Percentiles rank a stretch among this genome's conserved stretches.
These are phyloP conservation scores for Fraxinus latifolia DNA, from an alignment of 305 asterid species.

Conservation along the genomic window DNA sequence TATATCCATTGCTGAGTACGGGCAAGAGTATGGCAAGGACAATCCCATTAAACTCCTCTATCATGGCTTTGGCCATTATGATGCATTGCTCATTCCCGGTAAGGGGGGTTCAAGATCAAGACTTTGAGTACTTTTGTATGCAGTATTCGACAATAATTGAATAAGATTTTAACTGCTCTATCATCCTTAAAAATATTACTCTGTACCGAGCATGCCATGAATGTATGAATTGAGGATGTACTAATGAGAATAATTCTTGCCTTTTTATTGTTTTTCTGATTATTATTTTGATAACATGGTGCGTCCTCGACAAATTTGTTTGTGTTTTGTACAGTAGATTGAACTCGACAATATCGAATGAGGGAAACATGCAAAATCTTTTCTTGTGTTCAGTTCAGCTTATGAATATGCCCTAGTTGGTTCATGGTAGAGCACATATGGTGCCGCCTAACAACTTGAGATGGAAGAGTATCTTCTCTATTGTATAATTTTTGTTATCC, in stretches of 20 bases:
- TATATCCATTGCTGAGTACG: constrained; percentile 86
- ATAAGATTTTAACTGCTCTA: background rate
- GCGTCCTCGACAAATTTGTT: background rate
- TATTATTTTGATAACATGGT: background rate
- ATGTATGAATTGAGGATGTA: background rate
- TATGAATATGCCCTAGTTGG: background rate
- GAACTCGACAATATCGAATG: background rate
- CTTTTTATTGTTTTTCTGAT: background rate
- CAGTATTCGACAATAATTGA: background rate
- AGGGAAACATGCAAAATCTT: background rate
- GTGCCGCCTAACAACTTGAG: background rate
- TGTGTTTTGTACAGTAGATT: background rate
- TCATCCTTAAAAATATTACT: background rate
- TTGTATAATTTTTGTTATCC: no score
- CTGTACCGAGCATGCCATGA: background rate
- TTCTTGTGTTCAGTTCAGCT: background rate
- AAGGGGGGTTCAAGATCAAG: constrained; percentile 53
- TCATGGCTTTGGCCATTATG: constrained; percentile 91
- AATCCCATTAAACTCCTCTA: constrained; percentile 70
- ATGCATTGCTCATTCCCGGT: constrained; percentile 62
- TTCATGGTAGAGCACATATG: background rate
- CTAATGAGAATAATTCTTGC: background rate
- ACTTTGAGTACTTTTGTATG: constrained; percentile 29
- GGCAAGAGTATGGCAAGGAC: constrained; percentile 81
- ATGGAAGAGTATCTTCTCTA: no score